Conservation (phyloP, 2,329 filamentous ascomycete genomes). For the Chaetomium strumarium region DNA sequence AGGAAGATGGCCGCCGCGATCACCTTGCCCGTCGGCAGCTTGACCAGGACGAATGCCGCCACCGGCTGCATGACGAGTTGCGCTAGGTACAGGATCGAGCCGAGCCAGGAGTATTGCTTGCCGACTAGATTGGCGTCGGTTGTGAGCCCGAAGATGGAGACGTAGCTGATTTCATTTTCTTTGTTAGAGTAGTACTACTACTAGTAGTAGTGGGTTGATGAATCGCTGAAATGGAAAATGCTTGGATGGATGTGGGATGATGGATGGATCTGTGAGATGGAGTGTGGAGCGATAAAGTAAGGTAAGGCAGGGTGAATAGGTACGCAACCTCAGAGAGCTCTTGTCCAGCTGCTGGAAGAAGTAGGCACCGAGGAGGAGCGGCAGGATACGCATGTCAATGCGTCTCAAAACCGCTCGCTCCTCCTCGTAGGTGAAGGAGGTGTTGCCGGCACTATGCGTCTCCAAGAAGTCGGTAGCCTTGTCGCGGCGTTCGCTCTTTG, state of each 20-base stretch:
- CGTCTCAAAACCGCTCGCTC: slow-evolving; percentile 39
- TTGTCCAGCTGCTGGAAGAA: slow-evolving; percentile 55
- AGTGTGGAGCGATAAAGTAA: no score
- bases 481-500: slow-evolving; percentile 26
- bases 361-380: slow-evolving; percentile 48
- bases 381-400: slow-evolving; percentile 47
- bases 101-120: slow-evolving; percentile 52
- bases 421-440: slow-evolving; percentile 43
- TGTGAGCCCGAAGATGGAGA: slow-evolving; percentile 44
- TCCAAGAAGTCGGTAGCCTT: slow-evolving; percentile 42
- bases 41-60: slow-evolving; percentile 46
- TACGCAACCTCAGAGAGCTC: slow-evolving; percentile 30
- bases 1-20: slow-evolving; percentile 44
- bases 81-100: slow-evolving; percentile 55
- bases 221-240: no score
- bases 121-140: slow-evolving; percentile 43
- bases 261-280: no score
- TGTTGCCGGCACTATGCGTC: slow-evolving; percentile 32
- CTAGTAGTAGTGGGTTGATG: no score
- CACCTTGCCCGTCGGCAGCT: slow-evolving; percentile 50
- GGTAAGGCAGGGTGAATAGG: neutral
- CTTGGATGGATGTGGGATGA: no score
- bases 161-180: slow-evolving; percentile 29
- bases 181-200: no score
- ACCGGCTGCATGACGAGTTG: slow-evolving; percentile 54